Base-by-base conservation (phyloP, 345 rosid species). In the Camelina sativa region DNA sequence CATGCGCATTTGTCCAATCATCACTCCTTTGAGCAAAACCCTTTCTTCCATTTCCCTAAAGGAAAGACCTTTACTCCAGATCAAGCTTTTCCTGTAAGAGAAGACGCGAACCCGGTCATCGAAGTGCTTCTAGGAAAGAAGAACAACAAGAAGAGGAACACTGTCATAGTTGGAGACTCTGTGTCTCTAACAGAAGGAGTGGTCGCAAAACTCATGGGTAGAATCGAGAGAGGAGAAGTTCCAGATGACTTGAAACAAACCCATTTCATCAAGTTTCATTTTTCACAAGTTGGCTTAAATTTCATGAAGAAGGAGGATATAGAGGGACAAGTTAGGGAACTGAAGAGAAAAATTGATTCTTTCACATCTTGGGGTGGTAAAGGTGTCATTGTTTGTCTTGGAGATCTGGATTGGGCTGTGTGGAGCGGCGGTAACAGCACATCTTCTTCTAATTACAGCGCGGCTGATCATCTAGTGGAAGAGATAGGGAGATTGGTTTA, bases 361-460 rank as follows among this genome's bases (percentile, higher is more conserved):
- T 62, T 83, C 59, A 67, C 82, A 28, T 69, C 81, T 32, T 71
- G 71, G 55, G 82, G 78, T 1, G 85, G 81, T 23, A 81, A 85
- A 47, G 95, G 89, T 64, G 92, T 83, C 58, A 85, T 93, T 73
- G 85, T 93, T 41, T 90, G 90, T 58, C 76, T 87, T 5, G 98
- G 98, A 51, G 97, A 93, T 80, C 80, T 93, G 20, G 87, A 83
- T 58, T 93, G 98, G 96, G 73, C 88, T 3, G 84, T 76, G 0
- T 77, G 90, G 85, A 38, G 74, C 20, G 64, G 73, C 3, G 52
- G 44, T 17, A 72, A 61, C 34, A 38, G 61, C 4, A 13, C 55
- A 37, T 35, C 66, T 2, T 67, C 70, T 22, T 65, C 77, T 0
- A 79, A 43, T 47, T 88, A 86, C 22, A 85, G 66, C 72, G 86